Conservation (phyloP, 1,284 basidiomycete species). For the Rhodotorula sp. region DNA sequence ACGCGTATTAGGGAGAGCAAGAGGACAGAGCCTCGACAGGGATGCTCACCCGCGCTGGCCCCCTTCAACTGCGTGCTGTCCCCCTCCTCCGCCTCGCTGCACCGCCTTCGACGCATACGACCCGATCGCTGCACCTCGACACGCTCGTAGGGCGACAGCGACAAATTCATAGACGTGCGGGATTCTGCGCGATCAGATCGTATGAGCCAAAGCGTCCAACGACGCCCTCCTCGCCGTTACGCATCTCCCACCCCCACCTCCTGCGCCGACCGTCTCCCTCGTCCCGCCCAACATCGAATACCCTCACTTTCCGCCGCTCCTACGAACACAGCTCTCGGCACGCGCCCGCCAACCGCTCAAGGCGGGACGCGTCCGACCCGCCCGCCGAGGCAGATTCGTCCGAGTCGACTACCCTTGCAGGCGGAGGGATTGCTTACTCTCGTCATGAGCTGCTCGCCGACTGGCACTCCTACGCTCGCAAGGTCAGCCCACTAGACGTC, state of each 20-base stretch:
- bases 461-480: constrained; percentile 28
- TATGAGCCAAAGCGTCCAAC: too few species aligned
- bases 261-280: neutral
- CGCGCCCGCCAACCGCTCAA: constrained; percentile 3
- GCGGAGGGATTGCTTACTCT: constrained; percentile 21
- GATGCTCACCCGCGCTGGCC: too few species aligned
- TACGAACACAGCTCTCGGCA: constrained; percentile 27
- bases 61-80: too few species aligned
- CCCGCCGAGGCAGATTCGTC: neutral
- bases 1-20: too few species aligned
- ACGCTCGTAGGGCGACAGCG: too few species aligned
- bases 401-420: neutral
- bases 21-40: too few species aligned
- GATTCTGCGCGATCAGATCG: too few species aligned
- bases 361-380: neutral
- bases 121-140: too few species aligned
- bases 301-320: neutral
- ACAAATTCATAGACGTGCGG: too few species aligned
- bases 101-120: too few species aligned
- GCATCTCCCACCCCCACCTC: neutral
- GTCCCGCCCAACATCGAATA: too few species aligned
- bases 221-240: neutral
- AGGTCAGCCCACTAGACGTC: constrained; percentile 24
- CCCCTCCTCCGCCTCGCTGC: too few species aligned
- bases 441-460: constrained; percentile 29